Base-by-base conservation (phyloP, 441 rosid genomes). In the Biscutella auriculata region DNA sequence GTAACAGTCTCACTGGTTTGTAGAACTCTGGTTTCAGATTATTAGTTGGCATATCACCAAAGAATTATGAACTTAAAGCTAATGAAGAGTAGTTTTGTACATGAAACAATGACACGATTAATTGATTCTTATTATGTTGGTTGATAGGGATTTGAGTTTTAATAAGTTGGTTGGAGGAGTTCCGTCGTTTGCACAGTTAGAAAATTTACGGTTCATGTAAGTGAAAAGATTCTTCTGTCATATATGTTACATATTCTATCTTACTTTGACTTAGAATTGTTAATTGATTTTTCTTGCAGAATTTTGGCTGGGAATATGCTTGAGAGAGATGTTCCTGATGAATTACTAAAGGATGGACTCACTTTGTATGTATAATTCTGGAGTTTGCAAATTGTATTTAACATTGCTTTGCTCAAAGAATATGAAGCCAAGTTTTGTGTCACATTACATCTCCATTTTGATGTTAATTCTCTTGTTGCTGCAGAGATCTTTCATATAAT, bases 401-500 rank as follows among this genome's bases (percentile, higher is more conserved):
- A 37, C 7, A 9, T 36, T 42, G 7, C 23, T 45, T 27, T 55
- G n/a, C 36, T 32, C 46, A 21, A n/a, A n/a, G n/a, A n/a, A 16
- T 33, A 26, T 53, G 53, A 48, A 70, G 51, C 32, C 62, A 60
- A 29, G 44, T 67, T 53, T 45, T 48, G 26, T 63, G 43, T 39
- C 15, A 3, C 53, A 23, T 13, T 21, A 13, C 49, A 33, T 49
- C 33, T 46, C 42, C 26, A 28, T 45, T 32, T 53, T 64, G 49
- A 49, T 54, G 23, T 53, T 16, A 16, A 40, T 33, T 29, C 14
- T 5, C 47, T 57, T 69, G 28, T 63, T 58, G 30, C 35, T 72
- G 70, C 88, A 88, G 98, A 39, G 98, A 92, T 73, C 81, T 92
- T 60, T 86, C 98, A 2, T 92, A 84, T 75, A 92, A 92, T 62